Evolutionary conservation across 768 basidiomycete genomes (phyloP).

Genomic region (Mycena amicta): DNA sequence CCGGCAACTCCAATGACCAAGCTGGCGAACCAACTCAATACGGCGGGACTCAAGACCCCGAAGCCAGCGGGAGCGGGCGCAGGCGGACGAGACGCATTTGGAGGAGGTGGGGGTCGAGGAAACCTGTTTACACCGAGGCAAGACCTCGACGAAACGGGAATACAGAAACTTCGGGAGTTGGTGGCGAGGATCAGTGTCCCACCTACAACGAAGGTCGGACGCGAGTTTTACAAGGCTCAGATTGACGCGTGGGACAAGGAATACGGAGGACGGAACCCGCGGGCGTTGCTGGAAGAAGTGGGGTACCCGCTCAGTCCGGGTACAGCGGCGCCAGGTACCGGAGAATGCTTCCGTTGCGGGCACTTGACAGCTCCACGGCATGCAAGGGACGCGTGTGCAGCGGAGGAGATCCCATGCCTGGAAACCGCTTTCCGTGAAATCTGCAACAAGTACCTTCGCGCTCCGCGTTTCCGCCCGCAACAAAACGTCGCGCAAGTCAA

Average conservation of each 20-base stretch:
- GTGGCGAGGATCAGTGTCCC: not conserved
- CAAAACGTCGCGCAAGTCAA: constrained; percentile 5
- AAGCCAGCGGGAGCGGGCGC: not conserved
- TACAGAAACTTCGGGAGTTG: not conserved
- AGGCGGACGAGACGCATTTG: not conserved
- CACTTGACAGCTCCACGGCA: constrained; percentile 3
- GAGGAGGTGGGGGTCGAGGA: not conserved
- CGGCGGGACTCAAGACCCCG: not conserved
- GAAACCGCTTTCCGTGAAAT: constrained; percentile 6
- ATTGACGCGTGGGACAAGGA: constrained; percentile 1
- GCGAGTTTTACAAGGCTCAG: not conserved
- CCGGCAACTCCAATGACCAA: not conserved
- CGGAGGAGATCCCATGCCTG: not conserved
- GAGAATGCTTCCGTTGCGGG: constrained; percentile 19
- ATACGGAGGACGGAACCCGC: not conserved
- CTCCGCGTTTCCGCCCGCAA: not conserved
- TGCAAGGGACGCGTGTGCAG: constrained; percentile 4
- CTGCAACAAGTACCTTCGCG: not conserved
- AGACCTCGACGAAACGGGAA: constrained; percentile 1
- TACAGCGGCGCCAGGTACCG: not conserved
- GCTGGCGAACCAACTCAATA: not conserved
- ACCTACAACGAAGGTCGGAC: not conserved
- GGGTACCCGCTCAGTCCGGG: constrained; percentile 17
- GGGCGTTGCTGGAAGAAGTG: not conserved
- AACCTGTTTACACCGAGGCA: not conserved